Base-by-base conservation (phyloP, 345 rosid species). In the Gossypium sturtianum region DNA sequence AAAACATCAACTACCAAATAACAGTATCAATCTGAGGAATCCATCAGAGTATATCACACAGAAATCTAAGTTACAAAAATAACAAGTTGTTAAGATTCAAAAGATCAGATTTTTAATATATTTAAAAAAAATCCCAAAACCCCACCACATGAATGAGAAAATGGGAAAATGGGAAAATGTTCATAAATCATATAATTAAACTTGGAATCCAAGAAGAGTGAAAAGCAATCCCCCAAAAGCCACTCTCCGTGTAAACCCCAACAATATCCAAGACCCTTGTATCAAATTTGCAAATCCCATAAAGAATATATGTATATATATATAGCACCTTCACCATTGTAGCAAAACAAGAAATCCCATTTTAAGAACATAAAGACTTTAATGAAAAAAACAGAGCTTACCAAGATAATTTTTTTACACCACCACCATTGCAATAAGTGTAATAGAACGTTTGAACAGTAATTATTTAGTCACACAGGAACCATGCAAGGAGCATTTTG, bases 221-320 rank as follows among this genome's bases (percentile, higher is more conserved):
- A n/a, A 82, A 69, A 79, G 76, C 88, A 82, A 75, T 70, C 73
- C 78, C 61, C 90, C 90, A 78, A 76, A 78, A 81, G 84, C 84
- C 83, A 82, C 85, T 85, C 86, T 80, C 86, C 84, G 75, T 85
- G 86, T 70, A 78, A 81, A 83, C 62, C 81, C 72, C 78, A 69
- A 66, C 83, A 75, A 47, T 80, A 83, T 76, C 84, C 84, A 77
- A 83, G 78, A 77, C 75, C 60, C 67, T 27, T 75, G 70, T 70
- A 29, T 58, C 70, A 82, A 66, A 72, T 77, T 77, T 54, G 68
- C 70, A 67, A 73, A 49, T 49, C 58, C 41, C 20, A 51, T 12
- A 4, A 1, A 74, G 56, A 58, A 68, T 66, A 52, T 2, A 15
- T 10, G 12, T 45, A 51, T 29, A 29, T 45, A 51, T 29, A 66